These are phyloP conservation scores for Dioscorea zingiberensis DNA, from an alignment of 106 monocot genomes.

Conservation along the genomic window DNA sequence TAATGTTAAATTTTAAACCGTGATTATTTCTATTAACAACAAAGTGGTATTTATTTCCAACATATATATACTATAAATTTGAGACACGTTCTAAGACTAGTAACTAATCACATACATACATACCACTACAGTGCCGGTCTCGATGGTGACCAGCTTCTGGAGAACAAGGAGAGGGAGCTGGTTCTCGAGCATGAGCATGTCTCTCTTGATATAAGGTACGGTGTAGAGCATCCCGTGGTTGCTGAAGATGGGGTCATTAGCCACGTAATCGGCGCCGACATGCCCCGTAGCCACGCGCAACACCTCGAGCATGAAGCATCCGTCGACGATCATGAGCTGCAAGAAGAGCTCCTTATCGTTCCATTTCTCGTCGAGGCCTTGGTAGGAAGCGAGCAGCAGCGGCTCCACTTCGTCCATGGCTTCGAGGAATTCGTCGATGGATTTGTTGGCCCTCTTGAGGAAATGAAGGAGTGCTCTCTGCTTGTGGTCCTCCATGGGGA, in stretches of 20 bases:
- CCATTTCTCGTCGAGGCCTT: conserved; percentile 11
- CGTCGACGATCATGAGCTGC: conserved; percentile 58
- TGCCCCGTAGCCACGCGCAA: conserved; percentile 17
- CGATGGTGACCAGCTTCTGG: conserved; percentile 44
- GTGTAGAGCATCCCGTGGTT: conserved; percentile 59
- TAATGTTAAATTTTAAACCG: no score
- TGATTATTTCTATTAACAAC: no score
- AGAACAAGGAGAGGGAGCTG: conserved; percentile 73
- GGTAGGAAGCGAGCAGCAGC: conserved; percentile 17
- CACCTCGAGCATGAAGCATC: conserved; percentile 67
- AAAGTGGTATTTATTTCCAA: not conserved
- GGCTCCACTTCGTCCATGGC: conserved; percentile 12
- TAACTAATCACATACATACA: no score
- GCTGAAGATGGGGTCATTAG: conserved; percentile 87
- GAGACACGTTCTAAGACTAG: not conserved
- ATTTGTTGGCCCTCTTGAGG: conserved; percentile 7
- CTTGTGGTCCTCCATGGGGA: conserved; percentile 28
- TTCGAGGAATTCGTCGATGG: conserved; percentile 7
- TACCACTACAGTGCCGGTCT: conserved; percentile 28
- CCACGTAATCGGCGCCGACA: conserved; percentile 34
- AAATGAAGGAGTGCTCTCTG: conserved; percentile 21
- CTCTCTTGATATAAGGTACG: conserved; percentile 64
- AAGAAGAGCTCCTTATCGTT: conserved; percentile 12
- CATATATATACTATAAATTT: not conserved
- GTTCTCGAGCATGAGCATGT: conserved; percentile 92